Evolutionary conservation across 2,329 filamentous ascomycete species (phyloP), one percentile per base, ranked within the genome.

Genomic region (Leptographium wingfieldii): DNA sequence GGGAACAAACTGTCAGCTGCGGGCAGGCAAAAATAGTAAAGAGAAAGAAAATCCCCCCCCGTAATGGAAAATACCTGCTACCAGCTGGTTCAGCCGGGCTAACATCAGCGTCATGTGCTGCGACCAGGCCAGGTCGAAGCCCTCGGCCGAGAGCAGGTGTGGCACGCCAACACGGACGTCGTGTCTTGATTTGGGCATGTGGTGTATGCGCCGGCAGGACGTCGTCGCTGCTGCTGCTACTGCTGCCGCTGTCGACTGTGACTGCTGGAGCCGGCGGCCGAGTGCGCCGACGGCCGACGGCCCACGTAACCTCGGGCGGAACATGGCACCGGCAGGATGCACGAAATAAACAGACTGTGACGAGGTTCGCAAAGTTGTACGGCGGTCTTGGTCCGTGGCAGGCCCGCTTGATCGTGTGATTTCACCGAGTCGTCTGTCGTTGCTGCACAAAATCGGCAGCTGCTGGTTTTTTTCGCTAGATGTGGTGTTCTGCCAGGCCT

Each of bases 71-170:
- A 38, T 79, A 91, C 92, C 91, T 64, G 80, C 82, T 63, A 83
- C 87, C 68, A 88, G 72, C 61, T 77, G 73, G 73, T 95, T 95
- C 70, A 97, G 80, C 73, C 87, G 88, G 64, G 90, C 78, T 58
- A 92, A 72, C 68, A 92, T 78, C 65, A 87, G 74, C 46, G 76
- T 70, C 79, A 95, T 91, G 75, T 96, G 95, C 69, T 91, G 78
- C 40, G 80, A 86, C 85, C 90, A 99, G 56, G 91, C 85, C 59
- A 89, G 80, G 60, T 86, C 75, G 73, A 88, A 95, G 59, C 82
- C 88, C 57, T 80, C 76, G 2, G 79, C 72, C 35, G 85, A 85
- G 69, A 96, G 78, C 62, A 97, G 73, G 73, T 78, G 65, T 35
- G 63, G 63, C 40, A 66, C 59, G 43, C 65, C 63, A 46, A 67